Evolutionary conservation across 441 rosid genomes (phyloP), one percentile per base, ranked within the genome.

Genomic region (Adansonia grandidieri): DNA sequence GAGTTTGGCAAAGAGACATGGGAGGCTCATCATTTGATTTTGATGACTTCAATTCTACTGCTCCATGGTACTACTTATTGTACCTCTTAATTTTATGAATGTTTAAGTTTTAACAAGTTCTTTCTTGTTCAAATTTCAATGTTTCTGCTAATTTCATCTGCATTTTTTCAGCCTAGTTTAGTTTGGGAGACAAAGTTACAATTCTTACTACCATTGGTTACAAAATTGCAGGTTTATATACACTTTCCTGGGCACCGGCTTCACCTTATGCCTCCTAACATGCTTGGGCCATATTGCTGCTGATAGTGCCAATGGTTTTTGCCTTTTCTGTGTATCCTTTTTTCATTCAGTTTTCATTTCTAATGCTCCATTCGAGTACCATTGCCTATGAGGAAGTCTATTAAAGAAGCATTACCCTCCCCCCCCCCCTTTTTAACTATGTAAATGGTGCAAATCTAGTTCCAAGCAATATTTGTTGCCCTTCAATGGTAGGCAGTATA

Each of bases 241-340:
- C 79, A 75, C 82, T 47, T 82, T 79, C 80, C 81, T 90, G 2
- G 80, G 79, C 14, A 47, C 60, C 48, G 93, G 93, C 50, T 67
- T 80, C 64, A 10, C 82, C 76, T 74, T 90, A 51, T 88, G 93
- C 80, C 62, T 84, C 0, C 56, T 87, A 48, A 81, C 93, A 73
- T 87, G 93, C 83, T 45, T 87, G 40, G 91, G 91, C 57, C 86
- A 82, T 56, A 72, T 78, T 53, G 86, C 93, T 78, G 91, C 93
- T 1, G 82, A 82, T 61, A 87, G 81, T 64, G 82, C 82, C 0
- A 86, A 83, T 74, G 79, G 83, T 19, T 86, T 83, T 67, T 88
- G 89, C 89, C 89, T 89, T 53, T 86, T 79, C 62, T 85, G 86
- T 57, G 93, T 88, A 88, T 87, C 93, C 88, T 87, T 83, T 62